A percentile compares a stretch with the other conserved stretches of the same genome.
Conservation (phyloP, 2,329 filamentous ascomycete genomes). For the Epichloe aotearoae region DNA sequence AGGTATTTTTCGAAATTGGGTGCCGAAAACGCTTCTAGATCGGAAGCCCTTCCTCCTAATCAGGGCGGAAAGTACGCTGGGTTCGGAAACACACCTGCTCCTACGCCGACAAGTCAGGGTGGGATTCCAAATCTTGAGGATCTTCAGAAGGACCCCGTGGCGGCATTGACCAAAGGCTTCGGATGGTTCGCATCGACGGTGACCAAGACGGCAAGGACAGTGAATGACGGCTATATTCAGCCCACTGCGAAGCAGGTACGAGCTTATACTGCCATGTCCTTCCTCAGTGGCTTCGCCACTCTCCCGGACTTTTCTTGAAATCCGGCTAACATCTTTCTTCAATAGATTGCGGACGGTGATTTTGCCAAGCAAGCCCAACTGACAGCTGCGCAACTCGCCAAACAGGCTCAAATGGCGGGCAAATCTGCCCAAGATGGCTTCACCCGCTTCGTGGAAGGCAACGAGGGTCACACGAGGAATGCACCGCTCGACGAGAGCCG, state of each 20-base stretch:
- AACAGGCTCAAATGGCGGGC: constrained; percentile 55
- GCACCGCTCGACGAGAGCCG: constrained; percentile 47
- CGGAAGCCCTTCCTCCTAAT: constrained; percentile 64
- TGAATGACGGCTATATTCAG: constrained; percentile 85
- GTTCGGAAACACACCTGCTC: constrained; percentile 66
- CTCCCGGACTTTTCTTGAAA: background rate
- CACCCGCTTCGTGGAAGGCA: constrained; percentile 77
- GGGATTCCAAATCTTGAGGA: constrained; percentile 64
- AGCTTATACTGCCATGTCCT: background rate
- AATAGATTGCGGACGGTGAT: constrained; percentile 65
- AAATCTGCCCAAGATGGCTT: constrained; percentile 67
- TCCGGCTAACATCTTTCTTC: background rate
- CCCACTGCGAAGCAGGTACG: constrained; percentile 52
- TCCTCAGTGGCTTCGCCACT: background rate
- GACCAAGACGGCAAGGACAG: constrained; percentile 76
- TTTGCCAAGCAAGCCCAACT: constrained; percentile 54
- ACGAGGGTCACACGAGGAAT: constrained; percentile 26
- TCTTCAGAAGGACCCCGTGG: constrained; percentile 81
- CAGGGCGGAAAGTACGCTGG: constrained; percentile 89
- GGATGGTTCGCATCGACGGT: constrained; percentile 88
- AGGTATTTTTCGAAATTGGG: constrained; percentile 82
- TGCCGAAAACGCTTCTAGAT: constrained; percentile 63
- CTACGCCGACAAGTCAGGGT: constrained; percentile 29
- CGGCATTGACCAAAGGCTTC: constrained; percentile 79
- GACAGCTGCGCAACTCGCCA: constrained; percentile 52